Conservation (phyloP, 2,329 filamentous ascomycete genomes). For the Emmonsiellopsis sp. region DNA sequence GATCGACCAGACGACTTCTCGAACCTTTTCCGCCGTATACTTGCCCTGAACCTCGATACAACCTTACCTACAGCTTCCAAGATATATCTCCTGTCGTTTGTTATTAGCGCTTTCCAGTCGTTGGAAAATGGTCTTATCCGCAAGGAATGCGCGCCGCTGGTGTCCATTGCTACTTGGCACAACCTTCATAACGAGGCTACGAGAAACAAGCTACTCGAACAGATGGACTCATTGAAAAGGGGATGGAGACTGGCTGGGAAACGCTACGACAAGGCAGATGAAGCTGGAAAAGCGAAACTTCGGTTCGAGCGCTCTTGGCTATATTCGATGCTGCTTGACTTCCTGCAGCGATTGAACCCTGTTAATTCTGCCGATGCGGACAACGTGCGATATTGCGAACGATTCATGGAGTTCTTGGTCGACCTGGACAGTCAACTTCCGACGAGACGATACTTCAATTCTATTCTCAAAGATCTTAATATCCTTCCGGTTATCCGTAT, state of each 20-base stretch:
- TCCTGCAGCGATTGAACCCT: slow-evolving; percentile 63
- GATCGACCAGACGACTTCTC: slow-evolving; percentile 76
- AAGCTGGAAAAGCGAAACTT: slow-evolving; percentile 64
- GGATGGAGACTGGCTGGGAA: slow-evolving; percentile 83
- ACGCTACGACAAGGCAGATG: slow-evolving; percentile 79
- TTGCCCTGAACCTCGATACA: slow-evolving; percentile 73
- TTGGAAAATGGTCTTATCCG: slow-evolving; percentile 80
- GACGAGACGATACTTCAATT: slow-evolving; percentile 87
- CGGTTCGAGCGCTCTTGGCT: slow-evolving; percentile 93
- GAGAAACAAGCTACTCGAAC: slow-evolving; percentile 64
- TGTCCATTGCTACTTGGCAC: slow-evolving; percentile 93
- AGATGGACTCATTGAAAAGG: slow-evolving; percentile 68
- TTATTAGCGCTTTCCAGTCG: slow-evolving; percentile 88
- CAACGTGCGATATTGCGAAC: slow-evolving; percentile 73
- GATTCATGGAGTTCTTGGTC: slow-evolving; percentile 83
- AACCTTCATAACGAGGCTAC: slow-evolving; percentile 72
- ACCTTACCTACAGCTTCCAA: slow-evolving; percentile 59
- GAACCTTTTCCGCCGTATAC: slow-evolving; percentile 74
- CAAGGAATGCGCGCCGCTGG: slow-evolving; percentile 91
- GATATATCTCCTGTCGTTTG: slow-evolving; percentile 77
- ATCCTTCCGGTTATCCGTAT: slow-evolving; percentile 66
- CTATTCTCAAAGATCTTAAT: slow-evolving; percentile 77
- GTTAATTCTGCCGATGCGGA: slow-evolving; percentile 39
- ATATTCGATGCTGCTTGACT: slow-evolving; percentile 75
- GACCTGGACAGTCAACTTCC: slow-evolving; percentile 90